Conservation (phyloP, 1,284 basidiomycete species). For the Puccinia novopanici region DNA sequence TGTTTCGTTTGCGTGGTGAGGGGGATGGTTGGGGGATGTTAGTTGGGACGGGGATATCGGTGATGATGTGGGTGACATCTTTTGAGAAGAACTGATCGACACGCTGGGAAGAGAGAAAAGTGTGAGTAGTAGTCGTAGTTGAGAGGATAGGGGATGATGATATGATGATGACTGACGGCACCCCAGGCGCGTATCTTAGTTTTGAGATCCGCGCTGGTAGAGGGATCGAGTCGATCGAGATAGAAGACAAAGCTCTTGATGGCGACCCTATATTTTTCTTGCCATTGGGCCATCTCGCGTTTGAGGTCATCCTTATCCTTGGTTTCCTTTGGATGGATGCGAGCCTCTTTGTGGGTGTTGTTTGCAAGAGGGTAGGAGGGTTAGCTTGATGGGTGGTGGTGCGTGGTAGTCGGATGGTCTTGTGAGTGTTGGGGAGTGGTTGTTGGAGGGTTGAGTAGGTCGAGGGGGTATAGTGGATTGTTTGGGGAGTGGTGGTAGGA, state of each 20-base stretch:
- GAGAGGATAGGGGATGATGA: conserved; percentile 25
- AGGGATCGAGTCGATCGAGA: conserved; percentile 71
- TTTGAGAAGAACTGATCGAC: conserved; percentile 84
- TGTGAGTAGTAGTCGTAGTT: conserved; percentile 24
- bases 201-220: conserved; percentile 64
- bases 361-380: not conserved
- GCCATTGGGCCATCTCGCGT: conserved; percentile 64
- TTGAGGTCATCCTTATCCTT: conserved; percentile 45
- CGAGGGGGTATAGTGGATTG: conserved; percentile 24
- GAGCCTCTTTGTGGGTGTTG: not conserved
- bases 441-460: conserved; percentile 15
- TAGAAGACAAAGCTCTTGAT: conserved; percentile 84
- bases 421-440: not conserved
- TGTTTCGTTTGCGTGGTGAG: conserved; percentile 56
- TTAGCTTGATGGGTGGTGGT: not conserved
- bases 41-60: conserved; percentile 64
- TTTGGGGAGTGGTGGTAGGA: conserved; percentile 16
- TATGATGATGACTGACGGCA: conserved; percentile 69
- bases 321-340: not conserved
- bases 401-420: not conserved
- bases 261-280: conserved; percentile 76
- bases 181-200: conserved; percentile 69
- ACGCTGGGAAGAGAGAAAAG: conserved; percentile 62
- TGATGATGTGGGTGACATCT: conserved; percentile 82
- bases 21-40: conserved; percentile 46